Conservation (phyloP, 768 basidiomycete genomes). For the Gelatoporia subvermispora region DNA sequence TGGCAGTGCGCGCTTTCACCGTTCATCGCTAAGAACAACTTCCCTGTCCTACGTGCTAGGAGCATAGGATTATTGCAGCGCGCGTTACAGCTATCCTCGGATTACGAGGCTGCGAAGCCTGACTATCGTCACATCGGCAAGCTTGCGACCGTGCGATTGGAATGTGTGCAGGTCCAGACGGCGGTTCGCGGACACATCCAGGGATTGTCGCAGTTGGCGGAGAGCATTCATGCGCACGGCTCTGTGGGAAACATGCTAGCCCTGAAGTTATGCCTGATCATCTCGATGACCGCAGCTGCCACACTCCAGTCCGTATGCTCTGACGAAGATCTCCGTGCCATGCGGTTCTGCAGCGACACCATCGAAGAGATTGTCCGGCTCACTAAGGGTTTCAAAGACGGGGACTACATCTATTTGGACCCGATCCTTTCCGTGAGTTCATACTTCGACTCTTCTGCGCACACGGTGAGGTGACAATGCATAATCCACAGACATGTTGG, state of each 20-base stretch:
- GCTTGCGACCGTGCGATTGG: neutral
- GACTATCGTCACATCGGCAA: slow-evolving; percentile 12
- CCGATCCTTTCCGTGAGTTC: slow-evolving; percentile 18
- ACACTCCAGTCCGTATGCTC: no score
- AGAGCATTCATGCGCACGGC: slow-evolving; percentile 2
- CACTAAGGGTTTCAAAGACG: slow-evolving; percentile 19
- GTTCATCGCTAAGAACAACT: slow-evolving; percentile 11
- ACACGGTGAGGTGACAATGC: neutral
- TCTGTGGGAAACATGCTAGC: neutral
- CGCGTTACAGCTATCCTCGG: neutral
- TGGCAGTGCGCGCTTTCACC: slow-evolving; percentile 10
- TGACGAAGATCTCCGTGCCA: slow-evolving; percentile 19
- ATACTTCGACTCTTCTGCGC: neutral
- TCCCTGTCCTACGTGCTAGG: slow-evolving; percentile 13
- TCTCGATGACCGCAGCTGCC: slow-evolving; percentile 18
- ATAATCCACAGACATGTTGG: slow-evolving; percentile 14
- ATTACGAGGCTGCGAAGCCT: slow-evolving; percentile 2
- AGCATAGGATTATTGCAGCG: slow-evolving; percentile 12
- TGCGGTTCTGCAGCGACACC: slow-evolving; percentile 12
- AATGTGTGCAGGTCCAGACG: slow-evolving; percentile 19
- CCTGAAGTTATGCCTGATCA: slow-evolving; percentile 20
- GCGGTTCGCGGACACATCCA: slow-evolving; percentile 15
- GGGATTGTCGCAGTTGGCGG: slow-evolving; percentile 10
- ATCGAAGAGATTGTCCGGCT: slow-evolving; percentile 19
- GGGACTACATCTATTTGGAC: slow-evolving; percentile 19